Evolutionary conservation across 2,329 filamentous ascomycete genomes (phyloP).

Genomic region (Neofusicoccum kwambonambiense): DNA sequence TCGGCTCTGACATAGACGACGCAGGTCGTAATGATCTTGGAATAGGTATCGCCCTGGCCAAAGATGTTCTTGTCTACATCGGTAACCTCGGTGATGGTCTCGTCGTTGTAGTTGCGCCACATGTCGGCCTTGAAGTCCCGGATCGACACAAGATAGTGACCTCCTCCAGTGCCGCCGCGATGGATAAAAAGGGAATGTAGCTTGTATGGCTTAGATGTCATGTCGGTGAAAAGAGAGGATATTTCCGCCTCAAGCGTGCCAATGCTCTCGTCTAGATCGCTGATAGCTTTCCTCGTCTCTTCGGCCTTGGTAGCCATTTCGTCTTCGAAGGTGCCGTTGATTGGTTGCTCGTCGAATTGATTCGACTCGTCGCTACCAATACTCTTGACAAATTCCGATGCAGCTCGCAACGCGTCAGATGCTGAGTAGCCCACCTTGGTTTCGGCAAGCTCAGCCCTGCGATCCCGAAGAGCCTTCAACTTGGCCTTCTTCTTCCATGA

Average conservation of each 20-base stretch:
- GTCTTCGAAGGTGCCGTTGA: not conserved
- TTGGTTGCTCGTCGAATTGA: not conserved
- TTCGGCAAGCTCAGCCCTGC: slow-evolving; percentile 42
- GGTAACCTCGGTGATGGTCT: slow-evolving; percentile 65
- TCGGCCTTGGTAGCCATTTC: slow-evolving; percentile 19
- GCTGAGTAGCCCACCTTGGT: slow-evolving; percentile 34
- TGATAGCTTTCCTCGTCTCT: slow-evolving; percentile 15
- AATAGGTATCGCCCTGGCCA: slow-evolving; percentile 9
- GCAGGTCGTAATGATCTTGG: slow-evolving; percentile 14
- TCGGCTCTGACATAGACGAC: slow-evolving; percentile 17
- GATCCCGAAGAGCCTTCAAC: slow-evolving; percentile 55
- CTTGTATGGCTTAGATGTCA: slow-evolving; percentile 69
- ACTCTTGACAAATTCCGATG: slow-evolving; percentile 27
- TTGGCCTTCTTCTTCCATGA: slow-evolving; percentile 73
- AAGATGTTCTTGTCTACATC: slow-evolving; percentile 17
- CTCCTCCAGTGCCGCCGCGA: slow-evolving; percentile 61
- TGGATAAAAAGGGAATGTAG: slow-evolving; percentile 95
- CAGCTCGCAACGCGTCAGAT: slow-evolving; percentile 31
- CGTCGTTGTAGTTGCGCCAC: slow-evolving; percentile 96
- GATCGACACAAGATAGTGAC: slow-evolving; percentile 98
- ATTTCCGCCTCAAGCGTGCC: slow-evolving; percentile 50
- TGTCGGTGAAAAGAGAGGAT: slow-evolving; percentile 60
- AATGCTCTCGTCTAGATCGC: slow-evolving; percentile 36
- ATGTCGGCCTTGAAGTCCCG: slow-evolving; percentile 77
- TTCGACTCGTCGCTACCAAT: slow-evolving; percentile 14